These are phyloP conservation scores for Paraconiothyrium brasiliense DNA, from an alignment of 2,329 filamentous ascomycete species.

Conservation along the genomic window DNA sequence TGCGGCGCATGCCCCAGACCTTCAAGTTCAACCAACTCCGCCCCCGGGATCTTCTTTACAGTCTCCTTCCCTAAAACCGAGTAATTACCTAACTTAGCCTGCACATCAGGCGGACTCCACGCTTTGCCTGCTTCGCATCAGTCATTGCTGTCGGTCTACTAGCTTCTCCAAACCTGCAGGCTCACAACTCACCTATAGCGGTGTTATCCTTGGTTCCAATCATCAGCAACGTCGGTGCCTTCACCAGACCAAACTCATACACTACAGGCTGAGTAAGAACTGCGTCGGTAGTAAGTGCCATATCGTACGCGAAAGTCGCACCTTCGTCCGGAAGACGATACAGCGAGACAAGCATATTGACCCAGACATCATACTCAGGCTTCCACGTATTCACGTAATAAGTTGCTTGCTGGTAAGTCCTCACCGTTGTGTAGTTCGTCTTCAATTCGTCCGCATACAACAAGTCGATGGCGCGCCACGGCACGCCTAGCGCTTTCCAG, in stretches of 20 bases:
- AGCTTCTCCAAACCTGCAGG: too few species aligned
- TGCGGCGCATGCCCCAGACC: conserved; percentile 5
- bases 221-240: not conserved
- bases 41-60: not conserved
- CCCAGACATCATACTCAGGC: not conserved
- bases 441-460: not conserved
- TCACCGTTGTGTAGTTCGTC: not conserved
- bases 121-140: conserved; percentile 4
- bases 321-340: not conserved
- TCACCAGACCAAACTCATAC: not conserved
- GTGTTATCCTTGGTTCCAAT: conserved; percentile 3
- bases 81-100: conserved; percentile 5
- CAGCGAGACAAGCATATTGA: conserved; percentile 2
- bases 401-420: not conserved
- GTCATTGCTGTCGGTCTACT: not conserved
- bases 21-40: conserved; percentile 2
- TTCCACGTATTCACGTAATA: conserved; percentile 7
- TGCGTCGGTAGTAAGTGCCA: not conserved
- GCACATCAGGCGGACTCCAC: conserved; percentile 8
- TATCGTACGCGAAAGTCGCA: not conserved
- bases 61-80: conserved; percentile 2
- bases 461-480: not conserved
- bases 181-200: not conserved
- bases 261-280: not conserved
- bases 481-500: conserved; percentile 5